Percentiles rank a stretch among this genome's conserved stretches.
Conservation (phyloP, 805 yeast genomes). For the Candida michaelii region DNA sequence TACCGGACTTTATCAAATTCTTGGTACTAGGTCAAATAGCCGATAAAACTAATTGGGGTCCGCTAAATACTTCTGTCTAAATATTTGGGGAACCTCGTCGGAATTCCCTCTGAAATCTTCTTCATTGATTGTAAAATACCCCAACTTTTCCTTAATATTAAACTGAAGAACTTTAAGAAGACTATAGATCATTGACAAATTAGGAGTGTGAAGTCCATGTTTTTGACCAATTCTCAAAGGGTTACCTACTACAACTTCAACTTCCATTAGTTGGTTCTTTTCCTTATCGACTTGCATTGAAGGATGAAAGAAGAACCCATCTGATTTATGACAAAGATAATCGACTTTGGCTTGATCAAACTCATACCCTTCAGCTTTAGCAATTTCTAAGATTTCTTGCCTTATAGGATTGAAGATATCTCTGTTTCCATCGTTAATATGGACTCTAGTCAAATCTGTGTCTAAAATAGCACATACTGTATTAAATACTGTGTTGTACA, state of each 20-base stretch:
- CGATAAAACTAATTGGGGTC: too few relatives aligned
- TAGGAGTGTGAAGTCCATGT: slow-evolving; percentile 53
- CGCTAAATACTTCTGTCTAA: not conserved
- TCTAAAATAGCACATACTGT: slow-evolving; percentile 34
- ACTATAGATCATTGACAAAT: slow-evolving; percentile 54
- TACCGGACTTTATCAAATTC: too few relatives aligned
- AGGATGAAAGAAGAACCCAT: slow-evolving; percentile 42
- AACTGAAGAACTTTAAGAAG: slow-evolving; percentile 63
- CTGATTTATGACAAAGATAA: slow-evolving; percentile 50
- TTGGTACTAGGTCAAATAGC: too few relatives aligned
- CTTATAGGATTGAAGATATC: slow-evolving; percentile 53
- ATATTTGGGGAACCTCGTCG: slow-evolving; percentile 19
- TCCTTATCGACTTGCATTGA: slow-evolving; percentile 41
- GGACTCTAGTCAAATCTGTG: slow-evolving; percentile 36
- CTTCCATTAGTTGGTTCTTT: slow-evolving; percentile 38
- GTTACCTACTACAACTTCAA: slow-evolving; percentile 42
- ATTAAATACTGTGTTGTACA: slow-evolving; percentile 37
- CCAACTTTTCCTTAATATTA: slow-evolving; percentile 56
- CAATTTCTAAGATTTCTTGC: slow-evolving; percentile 64
- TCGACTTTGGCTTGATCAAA: slow-evolving; percentile 51
- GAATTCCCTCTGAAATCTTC: slow-evolving; percentile 19
- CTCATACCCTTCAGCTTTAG: slow-evolving; percentile 64
- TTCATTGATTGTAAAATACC: slow-evolving; percentile 30
- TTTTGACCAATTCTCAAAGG: slow-evolving; percentile 38
- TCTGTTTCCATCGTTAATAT: slow-evolving; percentile 32